Evolutionary conservation across 2,329 filamentous ascomycete species (phyloP), one percentile per base, ranked within the genome.

Genomic region (Trichophyton schoenleinii): DNA sequence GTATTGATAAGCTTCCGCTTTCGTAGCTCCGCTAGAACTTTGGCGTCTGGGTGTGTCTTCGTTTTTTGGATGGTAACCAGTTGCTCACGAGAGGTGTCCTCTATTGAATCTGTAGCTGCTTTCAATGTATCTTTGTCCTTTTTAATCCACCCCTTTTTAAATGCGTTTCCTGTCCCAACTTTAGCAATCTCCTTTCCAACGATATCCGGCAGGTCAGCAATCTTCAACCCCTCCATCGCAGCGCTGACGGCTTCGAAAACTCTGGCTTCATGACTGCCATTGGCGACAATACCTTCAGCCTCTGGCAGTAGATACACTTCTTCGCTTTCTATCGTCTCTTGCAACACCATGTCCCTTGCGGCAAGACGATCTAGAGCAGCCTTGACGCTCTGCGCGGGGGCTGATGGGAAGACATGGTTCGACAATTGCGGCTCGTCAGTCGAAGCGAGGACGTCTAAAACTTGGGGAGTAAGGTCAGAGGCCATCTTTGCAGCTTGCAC

Each of bases 161-260:
- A 96, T 38, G 92, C 92, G 78, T 94, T 95, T 68, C 91, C 91
- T 73, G 94, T 88, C n/a, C 94, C 94, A 63, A 96, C 80, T 77
- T 78, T 78, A 61, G 77, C 76, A 58, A 73, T 75, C 31, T 77
- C 75, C 68, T 78, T 76, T 59, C 75, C 76, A 53, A 78, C 74
- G 60, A 78, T 69, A 59, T 73, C 73, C 36, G 78, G 77, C 61
- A 91, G 78, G 66, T 92, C 88, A 66, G 82, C 78, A 63, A 97
- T 87, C 66, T 88, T 87, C 73, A 96, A 80, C 22, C 91, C 91
- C 70, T 92, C 90, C 66, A 91, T 72, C 34, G 87, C 86, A 66
- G 82, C 78, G 67, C 82, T 80, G 62, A 92, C 78, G 0, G 87
- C 87, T 69, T 89, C 84, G 69, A 90, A 92, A 62, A 92, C 88